Conservation (phyloP, 1,284 basidiomycete genomes). For the Puccinia polysora region DNA sequence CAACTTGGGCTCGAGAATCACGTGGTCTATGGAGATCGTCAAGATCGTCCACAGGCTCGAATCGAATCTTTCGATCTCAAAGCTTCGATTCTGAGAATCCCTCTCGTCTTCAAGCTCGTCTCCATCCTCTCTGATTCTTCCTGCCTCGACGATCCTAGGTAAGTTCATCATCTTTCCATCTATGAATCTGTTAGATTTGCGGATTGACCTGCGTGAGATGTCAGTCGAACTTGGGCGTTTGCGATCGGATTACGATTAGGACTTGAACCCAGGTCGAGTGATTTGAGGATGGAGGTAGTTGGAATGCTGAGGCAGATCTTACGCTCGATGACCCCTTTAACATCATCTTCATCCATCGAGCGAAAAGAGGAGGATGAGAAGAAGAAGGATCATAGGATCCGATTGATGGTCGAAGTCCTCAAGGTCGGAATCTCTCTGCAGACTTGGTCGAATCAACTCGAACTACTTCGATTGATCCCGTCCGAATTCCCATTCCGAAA, state of each 20-base stretch:
- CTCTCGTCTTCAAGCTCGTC: constrained; percentile 1
- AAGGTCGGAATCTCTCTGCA: background rate
- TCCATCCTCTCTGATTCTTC: background rate
- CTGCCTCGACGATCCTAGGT: constrained; percentile 7
- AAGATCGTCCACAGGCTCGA: background rate
- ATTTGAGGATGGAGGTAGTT: background rate
- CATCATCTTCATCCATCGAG: no score
- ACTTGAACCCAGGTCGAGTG: background rate
- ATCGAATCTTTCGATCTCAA: background rate
- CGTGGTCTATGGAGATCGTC: background rate
- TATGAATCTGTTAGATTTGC: background rate
- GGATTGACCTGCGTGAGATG: background rate
- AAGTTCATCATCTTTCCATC: background rate
- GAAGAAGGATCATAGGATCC: constrained; percentile 5
- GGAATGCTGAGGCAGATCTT: background rate
- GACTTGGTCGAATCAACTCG: constrained; percentile 16
- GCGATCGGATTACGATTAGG: constrained; percentile 12
- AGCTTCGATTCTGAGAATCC: background rate
- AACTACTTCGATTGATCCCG: constrained; percentile 2
- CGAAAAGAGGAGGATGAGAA: background rate
- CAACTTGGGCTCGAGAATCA: background rate
- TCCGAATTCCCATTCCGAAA: constrained; percentile 1
- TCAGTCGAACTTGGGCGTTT: constrained; percentile 7
- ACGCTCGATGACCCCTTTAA: background rate
- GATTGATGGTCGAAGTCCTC: background rate